Evolutionary conservation across 192 early-diverging fungal genomes (phyloP).

Genomic region (Coemansia sp.): DNA sequence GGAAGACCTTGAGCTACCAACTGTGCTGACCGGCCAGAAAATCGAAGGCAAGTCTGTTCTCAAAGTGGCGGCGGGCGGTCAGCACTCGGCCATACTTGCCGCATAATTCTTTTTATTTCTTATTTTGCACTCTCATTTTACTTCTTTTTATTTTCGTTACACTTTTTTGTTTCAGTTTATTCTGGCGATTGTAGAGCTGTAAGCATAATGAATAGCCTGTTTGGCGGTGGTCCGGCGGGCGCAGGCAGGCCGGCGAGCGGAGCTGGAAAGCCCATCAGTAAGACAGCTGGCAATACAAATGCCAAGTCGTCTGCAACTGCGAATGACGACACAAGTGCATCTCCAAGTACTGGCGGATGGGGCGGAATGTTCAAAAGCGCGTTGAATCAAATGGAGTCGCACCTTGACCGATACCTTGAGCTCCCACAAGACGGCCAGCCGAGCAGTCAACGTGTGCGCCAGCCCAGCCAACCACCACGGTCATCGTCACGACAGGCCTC

Average conservation of each 20-base stretch:
- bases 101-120: slow-evolving; percentile 10
- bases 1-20: slow-evolving; percentile 67
- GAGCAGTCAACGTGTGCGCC: slow-evolving; percentile 2
- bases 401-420: slow-evolving; percentile 73
- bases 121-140: not conserved
- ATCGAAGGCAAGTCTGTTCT: slow-evolving; percentile 65
- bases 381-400: slow-evolving; percentile 71
- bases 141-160: not conserved
- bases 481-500: slow-evolving; percentile 6
- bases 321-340: not conserved
- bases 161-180: slow-evolving; percentile 2
- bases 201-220: slow-evolving; percentile 30
- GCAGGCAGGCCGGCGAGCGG: slow-evolving; percentile 11
- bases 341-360: slow-evolving; percentile 45
- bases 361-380: slow-evolving; percentile 73
- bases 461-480: slow-evolving; percentile 5
- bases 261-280: not conserved
- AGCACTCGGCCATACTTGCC: slow-evolving; percentile 58
- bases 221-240: slow-evolving; percentile 31
- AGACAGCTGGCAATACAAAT: not conserved
- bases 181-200: not conserved
- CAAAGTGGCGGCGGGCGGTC: slow-evolving; percentile 74
- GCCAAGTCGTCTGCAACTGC: not conserved
- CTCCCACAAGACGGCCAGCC: slow-evolving; percentile 46
- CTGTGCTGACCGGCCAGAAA: slow-evolving; percentile 66